Evolutionary conservation across 805 yeast species (phyloP), one percentile per base, ranked within the genome.

Genomic region (Torulaspora delbrueckii): DNA sequence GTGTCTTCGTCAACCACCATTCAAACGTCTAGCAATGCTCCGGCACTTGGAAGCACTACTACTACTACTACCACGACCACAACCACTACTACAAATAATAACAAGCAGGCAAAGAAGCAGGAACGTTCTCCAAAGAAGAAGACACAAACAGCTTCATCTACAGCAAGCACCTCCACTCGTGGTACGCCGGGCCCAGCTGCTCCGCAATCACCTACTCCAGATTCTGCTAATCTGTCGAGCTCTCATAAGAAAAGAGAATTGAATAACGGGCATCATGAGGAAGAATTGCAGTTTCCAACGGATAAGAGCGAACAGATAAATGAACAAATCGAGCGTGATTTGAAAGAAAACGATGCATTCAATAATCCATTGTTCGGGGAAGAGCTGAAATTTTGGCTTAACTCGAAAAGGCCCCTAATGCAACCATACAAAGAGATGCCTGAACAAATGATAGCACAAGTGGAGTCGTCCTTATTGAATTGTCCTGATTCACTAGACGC

Each of bases 401-500:
- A 58, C 32, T 51, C 67, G 2, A 65, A 63, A 44, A 56, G 53
- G 37, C 53, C 54, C 4, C 33, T 64, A 12, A 40, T 60, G 38
- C 67, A 63, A 43, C 67, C 67, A 9, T 52, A 54, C 42, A 50
- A 53, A 9, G 60, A 58, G 33, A 58, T 65, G 63, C 58, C 66
- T 18, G 48, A 51, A 14, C 50, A 45, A 18, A 59, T 59, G 58
- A 50, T 54, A 18, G 47, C 63, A 27, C 65, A 63, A 55, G 71
- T 91, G 53, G 95, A 87, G 61, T 77, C 84, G 1, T 89, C 97
- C 2, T 72, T 87, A 48, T 71, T 86, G 55, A 85, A 86, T 58
- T 88, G 97, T 63, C 98, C 99, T 0, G 98, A 93, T 67, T 86
- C 98, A 0, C 77, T 82, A 47, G 95, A 91, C 62, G 83, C 95